A percentile compares a stretch with the other conserved stretches of the same genome.
These are phyloP conservation scores for Ophiorrhiza pumila DNA, from an alignment of 257 asterid species.

Conservation along the genomic window DNA sequence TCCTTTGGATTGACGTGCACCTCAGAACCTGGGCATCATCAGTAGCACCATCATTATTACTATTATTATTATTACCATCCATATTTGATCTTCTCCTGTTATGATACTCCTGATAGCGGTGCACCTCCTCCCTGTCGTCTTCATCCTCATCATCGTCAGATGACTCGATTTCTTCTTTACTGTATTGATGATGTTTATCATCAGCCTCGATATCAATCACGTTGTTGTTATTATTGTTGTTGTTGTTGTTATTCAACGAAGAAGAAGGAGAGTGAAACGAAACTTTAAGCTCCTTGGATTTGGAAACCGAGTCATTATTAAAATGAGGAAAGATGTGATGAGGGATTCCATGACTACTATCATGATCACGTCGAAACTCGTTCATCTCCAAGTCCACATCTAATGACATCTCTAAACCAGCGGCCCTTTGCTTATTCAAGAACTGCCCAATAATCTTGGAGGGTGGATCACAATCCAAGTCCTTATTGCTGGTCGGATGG, in stretches of 20 bases:
- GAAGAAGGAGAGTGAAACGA: conserved; percentile 21
- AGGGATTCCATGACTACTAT: conserved; percentile 13
- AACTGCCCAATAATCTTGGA: conserved; percentile 59
- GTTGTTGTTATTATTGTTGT: neutral
- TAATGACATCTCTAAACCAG: conserved; percentile 48
- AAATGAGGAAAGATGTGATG: too few species aligned
- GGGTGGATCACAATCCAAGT: conserved; percentile 49
- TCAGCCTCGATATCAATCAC: conserved; percentile 39
- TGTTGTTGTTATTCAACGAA: conserved; percentile 1
- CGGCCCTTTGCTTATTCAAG: conserved; percentile 50
- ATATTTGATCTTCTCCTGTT: conserved; percentile 3
- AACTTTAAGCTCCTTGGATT: conserved; percentile 37
- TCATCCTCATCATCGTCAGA: conserved; percentile 33
- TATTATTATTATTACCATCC: conserved; percentile 10
- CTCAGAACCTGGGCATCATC: conserved; percentile 47
- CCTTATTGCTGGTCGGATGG: conserved; percentile 12
- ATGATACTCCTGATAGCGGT: neutral
- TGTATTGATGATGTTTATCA: conserved; percentile 14
- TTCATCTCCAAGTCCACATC: conserved; percentile 76
- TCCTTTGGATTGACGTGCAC: conserved; percentile 58
- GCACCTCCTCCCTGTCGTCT: neutral
- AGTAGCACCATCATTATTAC: conserved; percentile 7
- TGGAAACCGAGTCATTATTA: conserved; percentile 12
- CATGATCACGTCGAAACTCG: conserved; percentile 28
- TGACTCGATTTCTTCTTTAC: conserved; percentile 6